Percentiles rank a stretch among this genome's conserved stretches.
Conservation (phyloP, 768 basidiomycete species). For the Sarcodon sp. region DNA sequence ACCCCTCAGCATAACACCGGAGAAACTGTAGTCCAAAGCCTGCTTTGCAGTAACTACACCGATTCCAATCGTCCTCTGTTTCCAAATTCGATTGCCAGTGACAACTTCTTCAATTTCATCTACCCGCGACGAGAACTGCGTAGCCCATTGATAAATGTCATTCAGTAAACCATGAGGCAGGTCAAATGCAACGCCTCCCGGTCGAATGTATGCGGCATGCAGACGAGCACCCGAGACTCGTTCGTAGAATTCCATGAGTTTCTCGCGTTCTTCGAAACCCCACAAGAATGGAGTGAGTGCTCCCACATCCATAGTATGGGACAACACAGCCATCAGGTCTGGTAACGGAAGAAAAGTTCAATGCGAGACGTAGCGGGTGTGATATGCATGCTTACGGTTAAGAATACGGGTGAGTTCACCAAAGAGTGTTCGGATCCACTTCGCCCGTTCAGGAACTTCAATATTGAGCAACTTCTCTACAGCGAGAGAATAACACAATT, state of each 20-base stretch:
- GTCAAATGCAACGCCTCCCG: slow-evolving; percentile 96
- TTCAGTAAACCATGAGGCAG: slow-evolving; percentile 97
- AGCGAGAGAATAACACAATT: slow-evolving; percentile 91
- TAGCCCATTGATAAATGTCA: slow-evolving; percentile 97
- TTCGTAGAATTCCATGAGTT: slow-evolving; percentile 99
- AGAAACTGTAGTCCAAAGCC: slow-evolving; percentile 87
- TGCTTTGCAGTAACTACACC: slow-evolving; percentile 87
- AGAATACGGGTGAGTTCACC: slow-evolving; percentile 94
- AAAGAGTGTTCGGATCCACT: slow-evolving; percentile 96
- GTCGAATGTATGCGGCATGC: slow-evolving; percentile 95
- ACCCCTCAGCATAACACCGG: slow-evolving; percentile 93
- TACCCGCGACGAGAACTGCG: slow-evolving; percentile 80
- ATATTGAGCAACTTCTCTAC: slow-evolving; percentile 98
- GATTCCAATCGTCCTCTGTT: slow-evolving; percentile 82
- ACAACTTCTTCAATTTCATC: slow-evolving; percentile 99
- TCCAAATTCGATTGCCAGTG: slow-evolving; percentile 97
- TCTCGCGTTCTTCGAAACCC: slow-evolving; percentile 99
- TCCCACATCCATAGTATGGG: slow-evolving; percentile 95
- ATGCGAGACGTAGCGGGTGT: slow-evolving; percentile 1
- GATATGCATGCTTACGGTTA: slow-evolving; percentile 50
- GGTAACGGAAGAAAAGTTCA: neutral
- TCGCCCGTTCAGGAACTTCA: slow-evolving; percentile 90
- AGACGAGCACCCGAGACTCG: slow-evolving; percentile 96
- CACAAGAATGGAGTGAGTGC: slow-evolving; percentile 97
- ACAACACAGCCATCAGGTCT: slow-evolving; percentile 96